Conservation (phyloP, 2,329 filamentous ascomycete genomes). For the Dothiorella sarmentorum region DNA sequence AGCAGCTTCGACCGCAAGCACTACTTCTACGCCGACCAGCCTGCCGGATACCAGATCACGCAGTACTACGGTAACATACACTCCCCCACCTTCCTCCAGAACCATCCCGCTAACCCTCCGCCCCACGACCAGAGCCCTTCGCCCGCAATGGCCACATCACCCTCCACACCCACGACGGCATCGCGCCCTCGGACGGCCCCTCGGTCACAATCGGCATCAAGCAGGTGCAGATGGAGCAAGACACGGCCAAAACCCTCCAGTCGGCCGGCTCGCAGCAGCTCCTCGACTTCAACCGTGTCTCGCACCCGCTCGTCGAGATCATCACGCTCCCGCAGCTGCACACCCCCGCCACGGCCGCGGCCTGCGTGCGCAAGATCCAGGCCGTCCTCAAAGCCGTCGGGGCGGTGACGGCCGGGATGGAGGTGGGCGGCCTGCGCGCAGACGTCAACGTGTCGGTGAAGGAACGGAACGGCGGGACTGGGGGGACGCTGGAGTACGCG, state of each 20-base stretch:
- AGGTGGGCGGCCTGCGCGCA: constrained; percentile 81
- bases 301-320: constrained; percentile 87
- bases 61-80: constrained; percentile 71
- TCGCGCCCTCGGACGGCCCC: constrained; percentile 69
- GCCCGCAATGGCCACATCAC: constrained; percentile 68
- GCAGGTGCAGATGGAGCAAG: constrained; percentile 95
- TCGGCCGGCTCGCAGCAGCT: constrained; percentile 69
- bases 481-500: constrained; percentile 46
- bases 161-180: constrained; percentile 72
- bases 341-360: constrained; percentile 80
- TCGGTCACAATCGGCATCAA: constrained; percentile 76
- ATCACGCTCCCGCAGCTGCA: constrained; percentile 90
- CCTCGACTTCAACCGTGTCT: constrained; percentile 91
- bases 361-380: constrained; percentile 86
- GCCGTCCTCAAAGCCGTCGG: constrained; percentile 73
- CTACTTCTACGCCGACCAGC: constrained; percentile 99
- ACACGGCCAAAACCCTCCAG: constrained; percentile 90
- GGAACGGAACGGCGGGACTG: constrained; percentile 39
- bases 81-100: too few species aligned
- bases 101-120: neutral
- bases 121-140: constrained; percentile 50
- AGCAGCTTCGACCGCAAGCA: constrained; percentile 95
- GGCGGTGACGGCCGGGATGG: constrained; percentile 88
- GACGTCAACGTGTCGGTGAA: constrained; percentile 94
- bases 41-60: constrained; percentile 93